Evolutionary conservation across 73 alveolate genomes (phyloP).

Genomic region (Uronychia setigera): DNA sequence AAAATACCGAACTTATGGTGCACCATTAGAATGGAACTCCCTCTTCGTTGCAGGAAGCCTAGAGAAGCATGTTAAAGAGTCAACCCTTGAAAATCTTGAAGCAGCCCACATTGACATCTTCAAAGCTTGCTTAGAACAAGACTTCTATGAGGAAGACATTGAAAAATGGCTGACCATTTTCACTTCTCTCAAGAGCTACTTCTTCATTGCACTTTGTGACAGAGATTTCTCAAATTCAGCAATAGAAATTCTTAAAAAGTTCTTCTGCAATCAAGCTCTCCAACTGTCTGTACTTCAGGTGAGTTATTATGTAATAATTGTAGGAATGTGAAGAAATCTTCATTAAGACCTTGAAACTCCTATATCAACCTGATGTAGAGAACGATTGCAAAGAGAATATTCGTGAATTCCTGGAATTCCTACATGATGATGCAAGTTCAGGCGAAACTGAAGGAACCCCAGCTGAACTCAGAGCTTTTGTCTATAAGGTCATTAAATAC

Average conservation of each 20-base stretch:
- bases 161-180: constrained; percentile 68
- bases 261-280: constrained; percentile 51
- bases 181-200: constrained; percentile 56
- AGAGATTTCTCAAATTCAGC: constrained; percentile 56
- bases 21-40: constrained; percentile 85
- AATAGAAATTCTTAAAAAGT: constrained; percentile 66
- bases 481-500: constrained; percentile 58
- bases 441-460: constrained; percentile 27
- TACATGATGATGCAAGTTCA: constrained; percentile 18
- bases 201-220: constrained; percentile 62
- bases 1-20: constrained; percentile 76
- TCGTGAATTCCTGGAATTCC: constrained; percentile 63
- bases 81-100: constrained; percentile 56
- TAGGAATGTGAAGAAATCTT: constrained; percentile 56
- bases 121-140: constrained; percentile 74
- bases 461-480: constrained; percentile 56
- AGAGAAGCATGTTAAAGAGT: constrained; percentile 66
- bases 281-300: constrained; percentile 38
- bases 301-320: neutral
- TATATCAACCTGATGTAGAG: constrained; percentile 58
- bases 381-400: constrained; percentile 55
- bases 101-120: constrained; percentile 81
- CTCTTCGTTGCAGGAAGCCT: constrained; percentile 78
- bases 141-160: constrained; percentile 56
- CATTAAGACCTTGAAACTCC: constrained; percentile 47